Base-by-base conservation (phyloP, 2,329 filamentous ascomycete species). In the Fusarium duplospermum region DNA sequence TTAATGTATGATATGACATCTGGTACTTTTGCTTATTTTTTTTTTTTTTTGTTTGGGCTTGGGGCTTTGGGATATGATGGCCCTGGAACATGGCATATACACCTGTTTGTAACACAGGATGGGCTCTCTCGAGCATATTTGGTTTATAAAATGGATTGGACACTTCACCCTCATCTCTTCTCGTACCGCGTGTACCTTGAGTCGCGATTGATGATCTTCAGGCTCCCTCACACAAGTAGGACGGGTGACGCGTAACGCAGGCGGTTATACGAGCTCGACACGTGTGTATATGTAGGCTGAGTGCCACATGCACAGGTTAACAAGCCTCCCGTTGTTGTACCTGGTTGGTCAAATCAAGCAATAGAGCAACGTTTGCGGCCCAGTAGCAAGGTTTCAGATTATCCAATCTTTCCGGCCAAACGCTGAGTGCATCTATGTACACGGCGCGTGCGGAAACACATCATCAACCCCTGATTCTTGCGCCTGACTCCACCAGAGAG, bases 1-100 rank as follows among this genome's bases (percentile, higher is more conserved):
- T 58, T 59, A 27, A 74, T 52, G 71, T 64, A 70, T 62, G 72
- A 74, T 59, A 75, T 62, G 62, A 66, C 69, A 74, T 74, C 67
- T 50, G 65, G 62, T 70, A 70, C 27, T 40, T 45, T 57, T 27
- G 56, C 40, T 57, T 27, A 56, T 24, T 74, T 68, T 61, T 22
- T 22, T 73, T 70, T 59, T 24, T 71, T 10, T 29, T 50, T 36
- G 40, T 18, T 33, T 45, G 35, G 47, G 60, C 18, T 54, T 63
- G 45, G 47, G 67, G 62, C 62, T 72, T 33, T 47, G 54, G 64
- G 20, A 72, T 69, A 72, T 60, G 69, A 59, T 64, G 36, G 62
- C 72, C 72, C 59, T 29, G 22, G 59, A 62, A 60, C 47, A 74
- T 62, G 40, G 69, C 71, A 74, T 73, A 73, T 69, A 70, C 62